A percentile compares a stretch with the other conserved stretches of the same genome.
Evolutionary conservation across 176 grass and related monocot species (phyloP).

Genomic region (Carex cristatella): DNA sequence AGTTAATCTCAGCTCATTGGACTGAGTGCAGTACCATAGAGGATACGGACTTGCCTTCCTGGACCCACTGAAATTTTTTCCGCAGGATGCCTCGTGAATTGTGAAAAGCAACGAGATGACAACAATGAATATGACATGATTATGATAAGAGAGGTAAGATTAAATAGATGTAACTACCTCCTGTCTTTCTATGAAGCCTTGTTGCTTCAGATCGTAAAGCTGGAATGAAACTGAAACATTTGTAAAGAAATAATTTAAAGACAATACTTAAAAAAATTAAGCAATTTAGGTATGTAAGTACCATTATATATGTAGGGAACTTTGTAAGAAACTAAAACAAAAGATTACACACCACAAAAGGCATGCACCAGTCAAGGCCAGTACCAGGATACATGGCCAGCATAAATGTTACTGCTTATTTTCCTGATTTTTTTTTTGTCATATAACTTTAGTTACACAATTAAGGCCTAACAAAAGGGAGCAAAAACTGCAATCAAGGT

Average conservation of each 20-base stretch:
- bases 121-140: background rate
- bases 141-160: background rate
- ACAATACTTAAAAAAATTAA: background rate
- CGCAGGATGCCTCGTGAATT: background rate
- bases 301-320: background rate
- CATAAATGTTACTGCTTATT: background rate
- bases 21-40: too few relatives aligned
- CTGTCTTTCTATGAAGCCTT: conserved; percentile 40
- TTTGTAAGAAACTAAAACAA: background rate
- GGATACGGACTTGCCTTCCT: too few relatives aligned
- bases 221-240: conserved; percentile 35
- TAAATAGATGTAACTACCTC: conserved; percentile 11
- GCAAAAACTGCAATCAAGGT: background rate
- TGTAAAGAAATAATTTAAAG: background rate
- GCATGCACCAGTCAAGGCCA: background rate
- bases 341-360: background rate
- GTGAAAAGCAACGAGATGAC: background rate
- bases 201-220: conserved; percentile 39
- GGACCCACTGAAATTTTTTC: background rate
- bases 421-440: background rate
- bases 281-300: background rate
- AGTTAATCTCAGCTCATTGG: too few relatives aligned
- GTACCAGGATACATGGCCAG: background rate
- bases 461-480: background rate
- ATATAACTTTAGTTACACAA: background rate